Conservation (phyloP, 2,329 filamentous ascomycete genomes). For the Gaeumannomyces tritici region DNA sequence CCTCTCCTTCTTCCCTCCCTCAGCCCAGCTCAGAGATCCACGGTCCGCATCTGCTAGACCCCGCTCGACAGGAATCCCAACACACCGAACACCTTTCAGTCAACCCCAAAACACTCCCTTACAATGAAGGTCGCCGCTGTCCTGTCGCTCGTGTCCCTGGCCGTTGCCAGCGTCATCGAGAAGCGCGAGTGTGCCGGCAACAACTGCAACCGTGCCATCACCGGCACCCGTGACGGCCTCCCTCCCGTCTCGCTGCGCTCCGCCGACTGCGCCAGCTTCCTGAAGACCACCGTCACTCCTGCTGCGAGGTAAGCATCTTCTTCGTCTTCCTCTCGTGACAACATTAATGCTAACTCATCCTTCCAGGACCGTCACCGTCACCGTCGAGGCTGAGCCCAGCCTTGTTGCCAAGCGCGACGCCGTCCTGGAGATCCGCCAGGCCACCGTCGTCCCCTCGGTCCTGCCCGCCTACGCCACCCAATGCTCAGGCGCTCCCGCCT, state of each 20-base stretch:
- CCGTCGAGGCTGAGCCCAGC: conserved; percentile 16
- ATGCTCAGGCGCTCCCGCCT: conserved; percentile 22
- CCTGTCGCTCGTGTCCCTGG: conserved; percentile 26
- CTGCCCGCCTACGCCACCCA: conserved; percentile 30
- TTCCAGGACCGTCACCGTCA: conserved; percentile 28
- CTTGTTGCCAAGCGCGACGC: conserved; percentile 17
- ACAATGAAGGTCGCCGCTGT: conserved; percentile 31
- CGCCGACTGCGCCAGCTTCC: conserved; percentile 30
- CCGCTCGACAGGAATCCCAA: neutral
- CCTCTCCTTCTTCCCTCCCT: neutral
- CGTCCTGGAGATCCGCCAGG: conserved; percentile 17
- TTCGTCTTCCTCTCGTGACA: neutral
- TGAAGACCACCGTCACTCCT: conserved; percentile 28
- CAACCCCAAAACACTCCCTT: conserved; percentile 11
- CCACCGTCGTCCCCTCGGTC: conserved; percentile 18
- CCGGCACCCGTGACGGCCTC: conserved; percentile 29
- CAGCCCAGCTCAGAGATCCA: conserved; percentile 1
- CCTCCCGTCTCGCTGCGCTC: conserved; percentile 22
- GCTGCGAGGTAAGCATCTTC: conserved; percentile 25
- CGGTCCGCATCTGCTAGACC: neutral
- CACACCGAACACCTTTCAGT: neutral
- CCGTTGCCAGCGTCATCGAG: conserved; percentile 24
- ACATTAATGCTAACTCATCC: neutral
- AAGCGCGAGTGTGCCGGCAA: conserved; percentile 28
- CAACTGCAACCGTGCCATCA: conserved; percentile 37